phyloP scores from a whole-genome alignment of 108 stramenopile species.

The Stephanodiscus triporus region DNA sequence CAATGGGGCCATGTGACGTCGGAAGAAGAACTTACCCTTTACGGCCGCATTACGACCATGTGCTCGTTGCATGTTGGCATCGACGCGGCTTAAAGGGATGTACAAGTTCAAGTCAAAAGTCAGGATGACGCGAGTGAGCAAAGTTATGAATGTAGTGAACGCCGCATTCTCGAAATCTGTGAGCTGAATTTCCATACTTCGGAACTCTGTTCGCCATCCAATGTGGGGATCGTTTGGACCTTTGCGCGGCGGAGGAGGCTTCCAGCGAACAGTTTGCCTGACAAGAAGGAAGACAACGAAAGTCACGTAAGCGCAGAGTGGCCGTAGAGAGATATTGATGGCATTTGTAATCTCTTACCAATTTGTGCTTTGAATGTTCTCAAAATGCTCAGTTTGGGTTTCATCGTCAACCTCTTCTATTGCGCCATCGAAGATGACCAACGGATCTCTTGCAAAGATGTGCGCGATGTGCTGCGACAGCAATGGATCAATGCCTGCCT shows the following conservation, averaged over 20 bases:
- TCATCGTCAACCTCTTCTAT: slow-evolving; percentile 95
- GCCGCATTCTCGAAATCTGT: slow-evolving; percentile 99
- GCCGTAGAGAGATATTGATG: background rate
- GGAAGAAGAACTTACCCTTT: slow-evolving; percentile 94
- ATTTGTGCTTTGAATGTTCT: slow-evolving; percentile 98
- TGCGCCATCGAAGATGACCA: slow-evolving; percentile 95
- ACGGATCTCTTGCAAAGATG: slow-evolving; percentile 96
- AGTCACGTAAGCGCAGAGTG: background rate
- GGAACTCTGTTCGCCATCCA: slow-evolving; percentile 98
- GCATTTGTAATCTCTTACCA: slow-evolving; percentile 66
- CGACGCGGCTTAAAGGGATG: slow-evolving; percentile 94
- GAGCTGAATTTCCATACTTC: slow-evolving; percentile 98
- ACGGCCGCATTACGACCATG: slow-evolving; percentile 88
- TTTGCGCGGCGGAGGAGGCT: slow-evolving; percentile 96
- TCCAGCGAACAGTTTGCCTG: slow-evolving; percentile 97
- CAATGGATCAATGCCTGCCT: slow-evolving; percentile 89
- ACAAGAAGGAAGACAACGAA: background rate
- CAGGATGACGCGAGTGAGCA: slow-evolving; percentile 95
- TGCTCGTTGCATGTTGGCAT: slow-evolving; percentile 98
- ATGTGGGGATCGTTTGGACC: slow-evolving; percentile 91
- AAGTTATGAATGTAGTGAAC: slow-evolving; percentile 93
- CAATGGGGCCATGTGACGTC: slow-evolving; percentile 92
- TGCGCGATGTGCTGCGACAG: slow-evolving; percentile 96
- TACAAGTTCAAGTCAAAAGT: slow-evolving; percentile 99
- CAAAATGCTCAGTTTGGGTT: slow-evolving; percentile 95